These are phyloP conservation scores for Hondaea fermentalgiana DNA, from an alignment of 108 stramenopile genomes.

Conservation along the genomic window DNA sequence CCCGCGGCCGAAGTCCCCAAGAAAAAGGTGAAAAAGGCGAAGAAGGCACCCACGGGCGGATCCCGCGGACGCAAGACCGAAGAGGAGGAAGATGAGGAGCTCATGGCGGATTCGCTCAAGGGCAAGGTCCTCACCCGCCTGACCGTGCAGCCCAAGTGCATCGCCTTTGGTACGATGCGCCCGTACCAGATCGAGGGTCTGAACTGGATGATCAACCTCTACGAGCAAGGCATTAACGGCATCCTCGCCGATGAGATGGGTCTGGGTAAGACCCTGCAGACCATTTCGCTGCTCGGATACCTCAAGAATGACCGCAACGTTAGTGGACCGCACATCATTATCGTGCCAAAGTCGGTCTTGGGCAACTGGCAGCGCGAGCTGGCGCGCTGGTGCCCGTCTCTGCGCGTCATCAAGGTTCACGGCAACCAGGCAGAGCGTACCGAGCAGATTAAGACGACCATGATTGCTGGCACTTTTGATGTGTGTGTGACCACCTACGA, in stretches of 20 bases:
- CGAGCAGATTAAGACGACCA: constrained; percentile 48
- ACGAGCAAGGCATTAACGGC: constrained; percentile 96
- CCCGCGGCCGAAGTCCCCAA: not conserved
- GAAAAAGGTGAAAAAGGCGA: constrained; percentile 53
- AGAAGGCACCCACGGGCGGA: not conserved
- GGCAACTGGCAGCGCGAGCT: constrained; percentile 96
- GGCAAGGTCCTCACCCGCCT: constrained; percentile 72
- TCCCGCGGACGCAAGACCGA: constrained; percentile 68
- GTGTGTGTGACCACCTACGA: constrained; percentile 93
- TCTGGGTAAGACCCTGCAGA: constrained; percentile 84
- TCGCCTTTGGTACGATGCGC: constrained; percentile 83
- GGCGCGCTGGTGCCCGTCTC: constrained; percentile 80
- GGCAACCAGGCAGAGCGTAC: constrained; percentile 83
- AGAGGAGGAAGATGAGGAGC: constrained; percentile 86
- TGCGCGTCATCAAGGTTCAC: constrained; percentile 74
- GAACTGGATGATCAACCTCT: constrained; percentile 97
- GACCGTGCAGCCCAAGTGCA: constrained; percentile 69
- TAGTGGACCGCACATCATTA: constrained; percentile 54
- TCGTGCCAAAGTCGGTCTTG: constrained; percentile 89
- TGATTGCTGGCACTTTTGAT: constrained; percentile 71
- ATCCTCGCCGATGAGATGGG: constrained; percentile 99
- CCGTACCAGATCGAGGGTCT: constrained; percentile 95
- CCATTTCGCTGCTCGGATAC: constrained; percentile 84
- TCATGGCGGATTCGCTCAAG: constrained; percentile 71
- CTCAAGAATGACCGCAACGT: constrained; percentile 60